Percentiles rank a stretch among this genome's conserved stretches.
Conservation (phyloP, 371 early-diverging fungal genomes). For the Mortierella sp. region DNA sequence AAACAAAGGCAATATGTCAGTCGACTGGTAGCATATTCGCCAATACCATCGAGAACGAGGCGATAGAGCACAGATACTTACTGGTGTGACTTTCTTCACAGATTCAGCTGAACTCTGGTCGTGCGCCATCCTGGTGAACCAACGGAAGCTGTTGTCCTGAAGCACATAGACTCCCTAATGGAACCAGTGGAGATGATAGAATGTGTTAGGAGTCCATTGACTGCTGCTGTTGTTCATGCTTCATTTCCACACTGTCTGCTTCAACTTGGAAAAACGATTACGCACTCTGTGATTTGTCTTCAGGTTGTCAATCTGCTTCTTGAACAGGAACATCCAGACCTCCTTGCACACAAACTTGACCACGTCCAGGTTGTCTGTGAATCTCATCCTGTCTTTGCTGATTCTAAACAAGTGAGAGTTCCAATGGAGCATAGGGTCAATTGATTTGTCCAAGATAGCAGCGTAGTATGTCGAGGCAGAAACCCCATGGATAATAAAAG, state of each 20-base stretch:
- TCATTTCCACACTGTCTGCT: neutral
- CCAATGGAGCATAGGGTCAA: neutral
- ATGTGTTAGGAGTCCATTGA: neutral
- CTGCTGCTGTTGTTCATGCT: neutral
- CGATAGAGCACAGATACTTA: constrained; percentile 57
- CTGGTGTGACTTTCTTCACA: constrained; percentile 82
- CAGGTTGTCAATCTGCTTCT: constrained; percentile 96
- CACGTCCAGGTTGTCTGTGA: constrained; percentile 92
- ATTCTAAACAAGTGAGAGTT: constrained; percentile 66
- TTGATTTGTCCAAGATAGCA: neutral
- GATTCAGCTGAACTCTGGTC: constrained; percentile 83
- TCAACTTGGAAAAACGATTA: neutral
- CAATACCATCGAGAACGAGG: neutral
- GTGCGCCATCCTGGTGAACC: constrained; percentile 92
- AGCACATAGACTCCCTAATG: constrained; percentile 95
- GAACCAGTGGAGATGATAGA: neutral
- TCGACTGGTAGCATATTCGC: neutral
- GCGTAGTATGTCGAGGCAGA: neutral
- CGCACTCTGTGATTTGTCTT: constrained; percentile 96
- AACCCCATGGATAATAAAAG: neutral
- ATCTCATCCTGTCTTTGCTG: constrained; percentile 85
- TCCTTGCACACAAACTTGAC: constrained; percentile 99
- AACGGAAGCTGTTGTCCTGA: constrained; percentile 96
- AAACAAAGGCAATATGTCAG: neutral
- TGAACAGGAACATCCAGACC: constrained; percentile 93